Conservation (phyloP, 306 rosid genomes). For the Malus fusca region DNA sequence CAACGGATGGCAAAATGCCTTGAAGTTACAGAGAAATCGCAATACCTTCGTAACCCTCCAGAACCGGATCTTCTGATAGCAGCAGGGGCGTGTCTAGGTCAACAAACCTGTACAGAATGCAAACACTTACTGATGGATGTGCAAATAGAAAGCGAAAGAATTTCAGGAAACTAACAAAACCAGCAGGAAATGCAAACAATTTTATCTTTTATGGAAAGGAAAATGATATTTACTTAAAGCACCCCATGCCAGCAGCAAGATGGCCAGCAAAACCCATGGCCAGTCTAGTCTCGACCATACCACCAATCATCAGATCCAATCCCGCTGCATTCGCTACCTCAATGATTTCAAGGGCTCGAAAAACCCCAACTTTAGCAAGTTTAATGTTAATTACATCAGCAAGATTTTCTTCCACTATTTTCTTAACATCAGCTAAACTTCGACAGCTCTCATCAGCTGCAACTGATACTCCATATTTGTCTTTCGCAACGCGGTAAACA, state of each 20-base stretch:
- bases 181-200: not conserved
- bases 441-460: constrained; percentile 98
- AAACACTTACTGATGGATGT: not conserved
- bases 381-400: constrained; percentile 80
- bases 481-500: constrained; percentile 53
- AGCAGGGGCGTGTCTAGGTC: constrained; percentile 81
- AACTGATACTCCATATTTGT: constrained; percentile 69
- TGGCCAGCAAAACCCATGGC: constrained; percentile 95
- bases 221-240: constrained; percentile 47
- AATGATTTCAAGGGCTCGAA: constrained; percentile 75
- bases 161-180: not conserved
- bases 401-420: constrained; percentile 58
- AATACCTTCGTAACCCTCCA: constrained; percentile 79
- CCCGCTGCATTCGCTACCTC: constrained; percentile 57
- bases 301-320: constrained; percentile 72
- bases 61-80: constrained; percentile 76
- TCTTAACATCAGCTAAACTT: constrained; percentile 54
- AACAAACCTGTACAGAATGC: constrained; percentile 44
- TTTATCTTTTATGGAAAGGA: not conserved
- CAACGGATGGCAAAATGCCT: not conserved
- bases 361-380: constrained; percentile 80
- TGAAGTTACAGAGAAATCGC: not conserved
- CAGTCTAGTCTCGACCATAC: constrained; percentile 87
- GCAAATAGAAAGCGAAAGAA: not conserved
- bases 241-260: constrained; percentile 88